phyloP scores from a whole-genome alignment of 1,139 yeast genomes.

The Debaryomyces robertsiae region DNA sequence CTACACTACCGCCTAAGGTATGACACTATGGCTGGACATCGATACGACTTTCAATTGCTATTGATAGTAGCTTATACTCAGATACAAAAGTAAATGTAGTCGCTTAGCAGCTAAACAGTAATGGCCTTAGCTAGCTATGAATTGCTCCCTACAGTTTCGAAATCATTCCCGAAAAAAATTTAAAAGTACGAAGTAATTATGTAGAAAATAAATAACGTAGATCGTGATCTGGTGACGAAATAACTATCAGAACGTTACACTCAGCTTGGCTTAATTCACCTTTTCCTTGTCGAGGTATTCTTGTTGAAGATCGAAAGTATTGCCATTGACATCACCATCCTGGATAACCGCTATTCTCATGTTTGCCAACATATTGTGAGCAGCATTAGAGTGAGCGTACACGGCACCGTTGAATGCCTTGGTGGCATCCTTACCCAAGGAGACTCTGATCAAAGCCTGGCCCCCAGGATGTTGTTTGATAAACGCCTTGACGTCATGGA shows the following conservation, averaged over 20 bases:
- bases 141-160: no score
- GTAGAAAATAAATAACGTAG: no score
- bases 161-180: no score
- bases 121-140: no score
- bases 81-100: no score
- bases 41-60: no score
- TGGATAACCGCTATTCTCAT: conserved; percentile 94
- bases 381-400: conserved; percentile 95
- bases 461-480: conserved; percentile 98
- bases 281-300: conserved; percentile 50
- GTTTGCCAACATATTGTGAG: conserved; percentile 91
- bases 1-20: no score
- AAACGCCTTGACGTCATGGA: conserved; percentile 85
- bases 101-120: no score
- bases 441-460: conserved; percentile 78
- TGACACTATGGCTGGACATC: no score
- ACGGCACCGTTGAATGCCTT: conserved; percentile 98
- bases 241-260: no score
- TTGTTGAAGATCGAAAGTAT: conserved; percentile 57
- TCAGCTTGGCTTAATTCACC: conserved; percentile 14
- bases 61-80: no score
- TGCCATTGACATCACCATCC: conserved; percentile 57
- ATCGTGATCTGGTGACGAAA: background rate
- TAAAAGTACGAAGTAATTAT: no score
- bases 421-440: conserved; percentile 94